Base-by-base conservation (phyloP, 2,329 filamentous ascomycete species). In the Aureobasidium sp. region DNA sequence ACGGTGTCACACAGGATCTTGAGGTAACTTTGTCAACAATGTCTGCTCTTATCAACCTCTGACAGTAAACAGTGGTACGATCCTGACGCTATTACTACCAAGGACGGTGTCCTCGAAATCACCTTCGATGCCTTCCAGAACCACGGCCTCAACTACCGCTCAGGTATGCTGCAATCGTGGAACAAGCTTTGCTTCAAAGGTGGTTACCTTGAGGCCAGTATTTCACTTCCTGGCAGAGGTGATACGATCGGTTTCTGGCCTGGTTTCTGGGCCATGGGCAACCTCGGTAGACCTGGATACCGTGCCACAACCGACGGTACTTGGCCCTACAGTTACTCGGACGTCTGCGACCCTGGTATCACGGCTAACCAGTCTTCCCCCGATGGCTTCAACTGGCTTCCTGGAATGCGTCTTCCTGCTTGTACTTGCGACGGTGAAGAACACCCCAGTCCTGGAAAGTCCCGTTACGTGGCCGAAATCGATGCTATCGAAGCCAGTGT, bases 211-310 rank as follows among this genome's bases (percentile, higher is more conserved):
- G 86, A 89, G 73, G 85, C 85, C 21, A 86, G 84, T 67, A 83
- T 89, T 57, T 89, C 86, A 4, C 75, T 89, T 6, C 86, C 86
- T 15, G 86, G 86, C 17, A 74, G 78, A 49, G 86, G 86, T 47
- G 84, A 88, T 64, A 80, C 83, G 15, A 79, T 83, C 60, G 86
- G 86, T 61, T 86, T 89, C 72, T 89, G 86, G 86, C 86, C 86
- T 43, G 86, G 86, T 71, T 87, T 88, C 71, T 89, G 86, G 86
- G 79, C 85, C 0, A 88, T 89, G 84, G 86, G 86, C 4, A 89
- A 89, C 67, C 77, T 89, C 23, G 86, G 83, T 38, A 79, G 86
- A 64, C 84, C 86, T 27, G 86, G 86, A 13, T 87, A 87, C 70
- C 79, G 83, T 33, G 82, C 84, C 10, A 87, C 85, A 1, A 89